Evolutionary conservation across 805 yeast genomes (phyloP).

Genomic region (Starmerella stellata): DNA sequence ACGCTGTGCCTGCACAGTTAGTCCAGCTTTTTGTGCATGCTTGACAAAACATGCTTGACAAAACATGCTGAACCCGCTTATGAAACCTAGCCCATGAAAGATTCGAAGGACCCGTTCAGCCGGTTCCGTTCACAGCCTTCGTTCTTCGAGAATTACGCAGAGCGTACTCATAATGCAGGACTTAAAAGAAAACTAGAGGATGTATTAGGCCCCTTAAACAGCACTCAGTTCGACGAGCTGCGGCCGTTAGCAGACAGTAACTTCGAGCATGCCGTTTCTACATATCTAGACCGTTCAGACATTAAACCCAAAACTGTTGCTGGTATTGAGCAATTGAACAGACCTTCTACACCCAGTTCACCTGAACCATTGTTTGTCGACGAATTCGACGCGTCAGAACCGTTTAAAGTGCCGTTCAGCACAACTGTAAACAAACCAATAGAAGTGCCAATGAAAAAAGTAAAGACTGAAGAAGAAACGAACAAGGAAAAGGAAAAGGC

Average conservation of each 20-base stretch:
- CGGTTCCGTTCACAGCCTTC: constrained; percentile 4
- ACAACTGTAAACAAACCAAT: too few species aligned
- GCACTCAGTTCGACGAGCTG: constrained; percentile 11
- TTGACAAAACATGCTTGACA: too few species aligned
- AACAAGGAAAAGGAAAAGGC: not conserved
- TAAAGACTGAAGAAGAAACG: too few species aligned
- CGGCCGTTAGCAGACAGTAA: constrained; percentile 14
- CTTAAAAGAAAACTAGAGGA: constrained; percentile 16
- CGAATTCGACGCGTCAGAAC: too few species aligned
- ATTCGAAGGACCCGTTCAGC: not conserved
- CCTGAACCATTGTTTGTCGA: too few species aligned
- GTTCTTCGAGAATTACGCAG: constrained; percentile 7
- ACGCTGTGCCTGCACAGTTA: too few species aligned
- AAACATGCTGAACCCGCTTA: too few species aligned
- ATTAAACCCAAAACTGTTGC: not conserved
- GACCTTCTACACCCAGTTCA: not conserved
- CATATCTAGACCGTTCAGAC: constrained; percentile 15
- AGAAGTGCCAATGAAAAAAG: too few species aligned
- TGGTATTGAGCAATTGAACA: not conserved
- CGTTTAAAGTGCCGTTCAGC: too few species aligned
- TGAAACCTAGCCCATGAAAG: not conserved
- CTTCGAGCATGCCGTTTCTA: constrained; percentile 19
- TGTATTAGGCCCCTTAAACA: constrained; percentile 18
- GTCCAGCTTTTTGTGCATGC: too few species aligned
- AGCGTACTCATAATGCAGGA: not conserved